Evolutionary conservation across 768 basidiomycete genomes (phyloP).

Genomic region (Gloeopeniophorella convolvens): DNA sequence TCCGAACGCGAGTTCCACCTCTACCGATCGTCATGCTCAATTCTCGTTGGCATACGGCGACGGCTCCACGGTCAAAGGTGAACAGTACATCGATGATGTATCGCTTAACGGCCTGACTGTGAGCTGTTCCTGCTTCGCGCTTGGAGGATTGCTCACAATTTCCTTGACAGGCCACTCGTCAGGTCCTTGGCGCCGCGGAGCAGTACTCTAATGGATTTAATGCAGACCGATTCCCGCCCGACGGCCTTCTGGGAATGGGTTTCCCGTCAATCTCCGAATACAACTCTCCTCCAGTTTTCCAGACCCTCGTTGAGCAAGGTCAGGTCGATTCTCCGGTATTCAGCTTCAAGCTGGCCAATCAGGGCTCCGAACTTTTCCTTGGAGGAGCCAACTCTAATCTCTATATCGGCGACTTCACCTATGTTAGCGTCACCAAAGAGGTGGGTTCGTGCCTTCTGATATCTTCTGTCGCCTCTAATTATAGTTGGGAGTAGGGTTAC

Average conservation of each 20-base stretch:
- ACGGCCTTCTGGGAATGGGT: constrained; percentile 40
- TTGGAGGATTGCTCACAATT: background rate
- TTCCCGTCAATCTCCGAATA: constrained; percentile 36
- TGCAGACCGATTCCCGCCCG: constrained; percentile 29
- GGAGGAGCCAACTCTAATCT: background rate
- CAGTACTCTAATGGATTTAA: constrained; percentile 33
- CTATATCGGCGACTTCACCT: background rate
- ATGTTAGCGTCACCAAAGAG: background rate
- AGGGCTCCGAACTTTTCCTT: constrained; percentile 19
- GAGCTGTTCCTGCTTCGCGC: too few relatives aligned
- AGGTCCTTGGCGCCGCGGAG: constrained; percentile 35
- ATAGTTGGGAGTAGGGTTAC: constrained; percentile 2
- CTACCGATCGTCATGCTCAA: constrained; percentile 15
- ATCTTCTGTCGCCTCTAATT: background rate
- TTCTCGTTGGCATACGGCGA: constrained; percentile 32
- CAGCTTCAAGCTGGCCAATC: constrained; percentile 39
- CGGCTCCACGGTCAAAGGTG: constrained; percentile 26
- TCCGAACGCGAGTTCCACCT: constrained; percentile 18
- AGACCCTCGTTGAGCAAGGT: constrained; percentile 34
- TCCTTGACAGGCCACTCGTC: constrained; percentile 19
- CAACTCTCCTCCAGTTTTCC: constrained; percentile 33
- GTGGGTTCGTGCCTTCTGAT: background rate
- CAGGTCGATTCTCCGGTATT: constrained; percentile 34
- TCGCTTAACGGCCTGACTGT: background rate
- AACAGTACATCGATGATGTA: constrained; percentile 30